phyloP scores from a whole-genome alignment of 441 rosid species.

The Mallotus repandus region DNA sequence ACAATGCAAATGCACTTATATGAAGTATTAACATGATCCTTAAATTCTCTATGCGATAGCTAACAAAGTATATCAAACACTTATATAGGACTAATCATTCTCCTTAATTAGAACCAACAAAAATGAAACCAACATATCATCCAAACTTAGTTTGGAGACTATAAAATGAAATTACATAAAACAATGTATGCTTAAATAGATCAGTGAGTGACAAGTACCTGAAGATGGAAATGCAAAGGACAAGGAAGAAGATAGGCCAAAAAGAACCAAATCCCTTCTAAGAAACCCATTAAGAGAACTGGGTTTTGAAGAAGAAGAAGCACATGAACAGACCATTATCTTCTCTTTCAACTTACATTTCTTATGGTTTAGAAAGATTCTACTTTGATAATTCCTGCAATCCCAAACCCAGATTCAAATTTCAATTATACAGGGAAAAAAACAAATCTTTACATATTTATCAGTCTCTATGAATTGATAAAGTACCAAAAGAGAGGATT shows the following conservation, averaged over 20 bases:
- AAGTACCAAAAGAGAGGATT: conserved; percentile 42
- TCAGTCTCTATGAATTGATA: not conserved
- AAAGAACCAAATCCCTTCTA: conserved; percentile 66
- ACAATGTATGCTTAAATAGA: too few relatives aligned
- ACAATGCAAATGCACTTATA: not conserved
- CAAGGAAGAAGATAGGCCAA: conserved; percentile 63
- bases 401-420: not conserved
- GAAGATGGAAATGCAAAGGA: conserved; percentile 43
- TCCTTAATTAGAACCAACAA: not conserved
- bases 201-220: conserved; percentile 32
- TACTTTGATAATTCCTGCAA: conserved; percentile 40
- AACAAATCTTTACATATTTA: not conserved
- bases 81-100: not conserved
- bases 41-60: not conserved
- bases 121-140: not conserved
- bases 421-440: not conserved
- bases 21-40: not conserved
- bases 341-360: conserved; percentile 38
- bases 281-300: conserved; percentile 35
- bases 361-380: conserved; percentile 36
- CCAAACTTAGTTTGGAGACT: not conserved
- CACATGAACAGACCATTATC: conserved; percentile 31
- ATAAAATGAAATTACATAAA: not conserved
- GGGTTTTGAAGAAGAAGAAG: conserved; percentile 26
- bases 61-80: not conserved